A percentile compares a stretch with the other conserved stretches of the same genome.
These are phyloP conservation scores for Ophiocytium majus DNA, from an alignment of 352 stramenopile species.

Conservation along the genomic window DNA sequence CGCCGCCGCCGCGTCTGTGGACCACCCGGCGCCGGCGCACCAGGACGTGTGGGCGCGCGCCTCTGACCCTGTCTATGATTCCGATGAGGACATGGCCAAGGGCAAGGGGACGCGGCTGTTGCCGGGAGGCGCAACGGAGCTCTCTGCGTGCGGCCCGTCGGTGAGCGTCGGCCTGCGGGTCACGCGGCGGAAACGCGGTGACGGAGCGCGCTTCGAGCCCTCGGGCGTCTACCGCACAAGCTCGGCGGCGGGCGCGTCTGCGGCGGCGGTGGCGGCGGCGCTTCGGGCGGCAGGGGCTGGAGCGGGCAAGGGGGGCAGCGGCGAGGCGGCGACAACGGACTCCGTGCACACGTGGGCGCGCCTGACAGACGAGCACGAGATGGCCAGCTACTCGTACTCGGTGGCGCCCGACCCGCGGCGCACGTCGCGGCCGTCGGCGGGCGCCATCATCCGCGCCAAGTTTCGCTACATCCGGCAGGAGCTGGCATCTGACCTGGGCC, in stretches of 20 bases:
- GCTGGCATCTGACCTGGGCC: conserved; percentile 66
- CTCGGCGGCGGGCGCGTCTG: background rate
- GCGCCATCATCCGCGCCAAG: conserved; percentile 62
- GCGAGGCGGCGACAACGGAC: background rate
- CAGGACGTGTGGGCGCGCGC: background rate
- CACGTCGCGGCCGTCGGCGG: background rate
- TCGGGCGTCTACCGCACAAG: conserved; percentile 23
- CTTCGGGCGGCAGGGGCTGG: background rate
- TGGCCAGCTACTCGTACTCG: conserved; percentile 35
- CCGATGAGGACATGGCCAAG: conserved; percentile 16
- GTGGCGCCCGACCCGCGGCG: conserved; percentile 42
- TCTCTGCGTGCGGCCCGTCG: background rate
- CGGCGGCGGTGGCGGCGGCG: background rate
- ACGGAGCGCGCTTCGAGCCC: conserved; percentile 47
- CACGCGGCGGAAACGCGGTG: conserved; percentile 35
- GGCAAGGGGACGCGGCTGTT: conserved; percentile 16
- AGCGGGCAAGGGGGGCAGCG: conserved; percentile 9
- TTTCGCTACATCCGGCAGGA: conserved; percentile 70
- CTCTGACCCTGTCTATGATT: conserved; percentile 21
- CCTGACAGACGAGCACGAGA: conserved; percentile 45
- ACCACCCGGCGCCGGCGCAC: background rate
- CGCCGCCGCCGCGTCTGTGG: background rate
- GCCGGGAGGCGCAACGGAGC: conserved; percentile 12
- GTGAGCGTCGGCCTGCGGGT: background rate
- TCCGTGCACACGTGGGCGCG: conserved; percentile 27